phyloP scores from a whole-genome alignment of 1,139 yeast genomes.

The Pichia sp. region DNA sequence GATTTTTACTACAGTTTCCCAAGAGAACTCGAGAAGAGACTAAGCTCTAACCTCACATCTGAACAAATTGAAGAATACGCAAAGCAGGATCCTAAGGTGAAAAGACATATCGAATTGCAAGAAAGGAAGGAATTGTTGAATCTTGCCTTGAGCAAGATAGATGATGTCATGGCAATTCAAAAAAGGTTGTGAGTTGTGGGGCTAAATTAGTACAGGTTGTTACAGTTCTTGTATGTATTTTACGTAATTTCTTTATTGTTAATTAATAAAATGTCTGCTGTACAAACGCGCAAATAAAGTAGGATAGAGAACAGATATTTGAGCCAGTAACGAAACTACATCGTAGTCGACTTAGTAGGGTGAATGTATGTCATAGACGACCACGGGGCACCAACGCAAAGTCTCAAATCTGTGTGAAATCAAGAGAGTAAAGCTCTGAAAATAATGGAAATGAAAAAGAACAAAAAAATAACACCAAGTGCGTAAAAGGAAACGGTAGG shows the following conservation, averaged over 20 bases:
- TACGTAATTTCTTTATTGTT: too few relatives aligned
- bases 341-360: too few relatives aligned
- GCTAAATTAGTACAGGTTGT: too few relatives aligned
- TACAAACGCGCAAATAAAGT: too few relatives aligned
- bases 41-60: conserved; percentile 53
- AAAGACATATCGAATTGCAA: conserved; percentile 86
- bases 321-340: too few relatives aligned
- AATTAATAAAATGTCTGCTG: too few relatives aligned
- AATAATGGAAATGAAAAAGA: background rate
- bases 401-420: background rate
- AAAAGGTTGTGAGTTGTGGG: conserved; percentile 28
- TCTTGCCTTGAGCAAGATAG: conserved; percentile 77
- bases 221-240: too few relatives aligned
- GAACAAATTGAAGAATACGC: conserved; percentile 89
- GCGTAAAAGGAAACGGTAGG: background rate
- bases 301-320: too few relatives aligned
- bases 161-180: conserved; percentile 75
- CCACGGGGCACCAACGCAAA: too few relatives aligned
- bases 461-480: background rate
- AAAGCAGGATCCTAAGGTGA: conserved; percentile 88
- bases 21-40: conserved; percentile 74
- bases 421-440: background rate
- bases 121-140: conserved; percentile 86
- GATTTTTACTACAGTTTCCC: conserved; percentile 97
- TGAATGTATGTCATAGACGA: too few relatives aligned